Evolutionary conservation across 2,329 filamentous ascomycete genomes (phyloP), one percentile per base, ranked within the genome.

Genomic region (Hirsutella minnesotensis): DNA sequence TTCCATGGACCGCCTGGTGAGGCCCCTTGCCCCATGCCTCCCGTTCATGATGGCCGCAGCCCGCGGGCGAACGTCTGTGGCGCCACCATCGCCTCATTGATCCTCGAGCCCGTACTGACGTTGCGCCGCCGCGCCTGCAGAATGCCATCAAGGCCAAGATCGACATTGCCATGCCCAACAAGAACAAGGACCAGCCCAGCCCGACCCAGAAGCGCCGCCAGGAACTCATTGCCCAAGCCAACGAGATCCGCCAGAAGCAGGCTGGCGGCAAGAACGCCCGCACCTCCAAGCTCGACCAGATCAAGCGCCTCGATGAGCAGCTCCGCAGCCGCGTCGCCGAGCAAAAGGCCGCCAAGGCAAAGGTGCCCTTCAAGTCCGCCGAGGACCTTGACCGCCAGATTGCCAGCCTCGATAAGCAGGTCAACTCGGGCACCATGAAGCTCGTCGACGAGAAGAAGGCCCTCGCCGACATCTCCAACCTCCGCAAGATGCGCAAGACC

Each of bases 381-480:
- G 89, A 95, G 45, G 92, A 96, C 49, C 70, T 98, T 51, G 87
- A 96, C 62, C 73, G 74, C 49, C 79, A 92, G 65, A 92, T 96
- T 54, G 75, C 77, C 46, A 72, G 73, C 41, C 79, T 95, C 42
- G 86, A 95, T 52, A 82, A 82, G 65, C 77, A 90, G 61, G 88
- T 96, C 54, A 86, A 94, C 62, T 77, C 80, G 30, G 90, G 90
- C 50, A 83, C 77, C 61, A 89, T 98, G 83, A 94, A 89, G 69
- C 72, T 98, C 41, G 92, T 96, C 10, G 92, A 98, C 55, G 92
- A 96, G 77, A 94, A 87, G 74, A 96, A 95, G 76, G 81, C 86
- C 9, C 73, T 96, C 18, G 69, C 76, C 40, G 87, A 95, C 56
- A 82, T 95, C 54, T 85, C 83, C 39, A 82, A 69, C 61, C 70